Evolutionary conservation across 352 stramenopile species (phyloP), one percentile per base, ranked within the genome.

Genomic region (Phytophthora pini): DNA sequence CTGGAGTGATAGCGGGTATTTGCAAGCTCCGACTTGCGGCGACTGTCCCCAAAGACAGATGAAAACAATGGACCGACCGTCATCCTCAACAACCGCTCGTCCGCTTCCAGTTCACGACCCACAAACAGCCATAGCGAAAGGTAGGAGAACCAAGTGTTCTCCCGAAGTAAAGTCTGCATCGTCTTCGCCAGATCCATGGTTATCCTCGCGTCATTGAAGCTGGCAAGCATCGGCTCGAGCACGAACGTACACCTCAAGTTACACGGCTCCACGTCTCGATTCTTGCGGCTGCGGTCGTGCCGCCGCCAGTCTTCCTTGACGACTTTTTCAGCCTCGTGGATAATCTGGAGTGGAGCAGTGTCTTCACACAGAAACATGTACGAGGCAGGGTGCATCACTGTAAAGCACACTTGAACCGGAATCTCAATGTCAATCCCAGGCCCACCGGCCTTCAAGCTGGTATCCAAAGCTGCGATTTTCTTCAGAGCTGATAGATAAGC

Each of bases 221-320:
- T 36, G 13, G 55, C 61, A 20, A 60, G 36, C 47, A 65, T 59
- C 27, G 61, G 61, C 4, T 47, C 61, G 0, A 70, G 55, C 1
- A 70, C 54, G 32, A 65, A 70, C 11, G 54, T 65, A 40, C 54
- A 70, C 50, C 55, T 48, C 17, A 70, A 31, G 3, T 10, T 41
- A 11, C 47, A 29, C 5, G 46, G 3, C 13, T 27, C 46, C n/a
- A 68, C 36, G 4, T 32, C 38, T 43, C 15, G 20, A 27, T 54
- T 39, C 43, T 56, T 55, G 2, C 27, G 26, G 12, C 15, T 62
- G 15, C 39, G 31, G n/a, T 54, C 31, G 34, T 48, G 46, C 12
- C 17, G 7, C 10, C 40, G 10, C 55, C 55, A 62, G 26, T 62
- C 55, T 20, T 62, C 31, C 11, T 62, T 12, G 5, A 62, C 27